Base-by-base conservation (phyloP, 1,284 basidiomycete genomes). In the Violaceomyces palustris region DNA sequence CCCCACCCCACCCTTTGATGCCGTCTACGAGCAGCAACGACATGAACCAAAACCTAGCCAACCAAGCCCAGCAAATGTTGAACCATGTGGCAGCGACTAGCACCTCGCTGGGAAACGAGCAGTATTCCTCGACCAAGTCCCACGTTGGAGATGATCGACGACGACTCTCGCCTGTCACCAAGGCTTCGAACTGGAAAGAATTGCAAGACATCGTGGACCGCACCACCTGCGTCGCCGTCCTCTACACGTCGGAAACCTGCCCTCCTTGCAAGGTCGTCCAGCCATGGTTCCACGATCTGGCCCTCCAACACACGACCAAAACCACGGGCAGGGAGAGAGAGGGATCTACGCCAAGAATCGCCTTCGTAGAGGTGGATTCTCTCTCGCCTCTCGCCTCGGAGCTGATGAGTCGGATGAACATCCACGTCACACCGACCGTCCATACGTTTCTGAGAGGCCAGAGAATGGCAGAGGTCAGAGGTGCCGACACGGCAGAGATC, bases 371-470 rank as follows among this genome's bases (percentile, higher is more conserved):
- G 19, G 66, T 73, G 35, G 70, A 74, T 29, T 69, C 64, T 19
- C 66, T 61, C 1, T 41, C 39, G 15, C 56, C 65, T 14, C 40
- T 63, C 7, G 64, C 62, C 2, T 35, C 38, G 10, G 34, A 14
- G 25, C 32, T 61, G 3, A 48, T 64, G 17, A 32, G 43, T 10
- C 15, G 23, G 1, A 29, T 81, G 75, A 77, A 80, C 3, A 81
- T 93, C 1, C 73, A 79, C n/a, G 87, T 79, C 0, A 91, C 87
- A 1, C 88, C 89, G 3, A 90, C 88, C 0, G 4, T 91, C 90
- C 71, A 77, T 86, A 39, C 88, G 87, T 78, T 8, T 77, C 83
- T 37, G 1, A 34, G 51, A 3, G 63, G 60, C 17, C 43, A 62
- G 24, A 42, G 50, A 40, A 36, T 44, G 3, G 55, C 49, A 4